phyloP scores from a whole-genome alignment of 345 rosid genomes.

The Triadica sebifera region DNA sequence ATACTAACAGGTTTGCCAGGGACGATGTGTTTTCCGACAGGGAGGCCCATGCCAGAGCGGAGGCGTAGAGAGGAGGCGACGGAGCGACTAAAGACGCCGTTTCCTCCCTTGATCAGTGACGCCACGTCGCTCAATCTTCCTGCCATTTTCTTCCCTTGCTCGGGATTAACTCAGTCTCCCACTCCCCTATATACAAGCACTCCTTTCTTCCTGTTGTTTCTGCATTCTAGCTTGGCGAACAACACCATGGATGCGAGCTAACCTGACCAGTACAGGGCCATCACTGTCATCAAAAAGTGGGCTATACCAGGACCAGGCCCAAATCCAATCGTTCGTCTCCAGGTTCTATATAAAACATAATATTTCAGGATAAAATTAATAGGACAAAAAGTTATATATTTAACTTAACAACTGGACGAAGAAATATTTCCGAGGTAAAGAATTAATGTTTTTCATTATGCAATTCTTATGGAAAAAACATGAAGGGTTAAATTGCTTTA shows the following conservation, averaged over 20 bases:
- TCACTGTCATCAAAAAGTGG: neutral
- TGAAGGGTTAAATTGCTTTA: too few relatives aligned
- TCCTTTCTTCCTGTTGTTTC: neutral
- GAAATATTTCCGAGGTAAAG: too few relatives aligned
- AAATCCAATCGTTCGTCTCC: neutral
- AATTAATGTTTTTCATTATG: too few relatives aligned
- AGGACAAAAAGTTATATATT: too few relatives aligned
- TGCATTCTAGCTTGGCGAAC: neutral
- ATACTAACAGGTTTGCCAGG: slow-evolving; percentile 82
- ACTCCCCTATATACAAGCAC: neutral
- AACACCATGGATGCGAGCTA: neutral
- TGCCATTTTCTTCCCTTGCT: slow-evolving; percentile 48
- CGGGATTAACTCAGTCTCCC: neutral
- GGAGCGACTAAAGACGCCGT: slow-evolving; percentile 71
- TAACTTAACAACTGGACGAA: too few relatives aligned
- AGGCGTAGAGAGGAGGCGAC: slow-evolving; percentile 72
- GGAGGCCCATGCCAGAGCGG: slow-evolving; percentile 95
- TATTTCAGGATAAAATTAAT: too few relatives aligned
- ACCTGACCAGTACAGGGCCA: neutral
- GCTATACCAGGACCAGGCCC: neutral
- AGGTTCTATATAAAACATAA: too few relatives aligned
- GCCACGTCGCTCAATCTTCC: slow-evolving; percentile 73
- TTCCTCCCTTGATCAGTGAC: slow-evolving; percentile 82
- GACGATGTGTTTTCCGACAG: slow-evolving; percentile 92
- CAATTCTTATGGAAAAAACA: too few relatives aligned